These are phyloP conservation scores for Scalesia atractyloides DNA, from an alignment of 129 eudicot species.

Conservation along the genomic window DNA sequence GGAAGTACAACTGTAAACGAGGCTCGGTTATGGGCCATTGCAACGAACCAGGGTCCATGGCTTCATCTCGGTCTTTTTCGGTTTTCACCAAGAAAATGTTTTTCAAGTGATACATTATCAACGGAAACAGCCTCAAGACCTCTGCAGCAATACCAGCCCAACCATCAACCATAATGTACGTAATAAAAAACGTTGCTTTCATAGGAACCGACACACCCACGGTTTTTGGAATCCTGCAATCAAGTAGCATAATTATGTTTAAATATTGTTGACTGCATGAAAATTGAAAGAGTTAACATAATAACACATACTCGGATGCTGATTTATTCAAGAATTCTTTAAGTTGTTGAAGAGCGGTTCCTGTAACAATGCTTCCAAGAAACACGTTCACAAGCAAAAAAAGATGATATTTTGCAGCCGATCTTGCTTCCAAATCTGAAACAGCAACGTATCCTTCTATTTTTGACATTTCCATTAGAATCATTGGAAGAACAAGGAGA, in stretches of 20 bases:
- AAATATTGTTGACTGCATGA: background rate
- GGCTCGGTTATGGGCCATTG: conserved; percentile 68
- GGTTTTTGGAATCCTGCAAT: conserved; percentile 74
- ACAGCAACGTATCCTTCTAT: conserved; percentile 79
- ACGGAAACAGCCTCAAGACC: conserved; percentile 67
- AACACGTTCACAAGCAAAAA: conserved; percentile 83
- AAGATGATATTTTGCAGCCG: conserved; percentile 75
- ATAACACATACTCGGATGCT: conserved; percentile 62
- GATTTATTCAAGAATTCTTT: conserved; percentile 57
- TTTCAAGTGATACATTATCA: conserved; percentile 69
- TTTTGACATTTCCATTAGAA: conserved; percentile 83
- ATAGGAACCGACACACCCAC: conserved; percentile 87
- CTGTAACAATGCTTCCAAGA: conserved; percentile 75
- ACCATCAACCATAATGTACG: conserved; percentile 89
- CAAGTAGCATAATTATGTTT: conserved; percentile 6
- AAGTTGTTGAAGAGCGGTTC: conserved; percentile 88
- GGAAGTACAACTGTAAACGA: conserved; percentile 79
- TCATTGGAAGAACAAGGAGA: conserved; percentile 69
- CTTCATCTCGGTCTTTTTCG: conserved; percentile 76
- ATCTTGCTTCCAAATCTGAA: conserved; percentile 78
- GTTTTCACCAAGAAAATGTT: conserved; percentile 86
- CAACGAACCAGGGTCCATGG: conserved; percentile 86
- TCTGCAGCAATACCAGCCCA: conserved; percentile 95
- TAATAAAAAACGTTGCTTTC: conserved; percentile 89
- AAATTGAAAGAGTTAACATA: too few relatives aligned